Percentiles rank a stretch among this genome's conserved stretches.
Evolutionary conservation across 192 early-diverging fungal species (phyloP).

Genomic region (Phlyctochytrium arcticum): DNA sequence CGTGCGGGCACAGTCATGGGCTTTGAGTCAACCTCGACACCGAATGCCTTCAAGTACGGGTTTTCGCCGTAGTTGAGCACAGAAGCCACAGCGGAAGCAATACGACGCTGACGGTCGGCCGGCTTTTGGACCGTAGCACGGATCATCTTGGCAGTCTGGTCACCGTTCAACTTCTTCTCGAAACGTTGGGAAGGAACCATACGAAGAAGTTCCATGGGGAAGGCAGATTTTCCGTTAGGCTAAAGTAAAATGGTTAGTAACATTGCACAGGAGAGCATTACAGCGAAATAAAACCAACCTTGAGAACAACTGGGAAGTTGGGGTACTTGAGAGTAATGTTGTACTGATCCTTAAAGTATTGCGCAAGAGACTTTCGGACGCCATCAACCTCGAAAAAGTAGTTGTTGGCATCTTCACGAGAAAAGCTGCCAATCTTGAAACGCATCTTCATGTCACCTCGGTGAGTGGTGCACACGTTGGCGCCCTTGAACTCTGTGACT

Average conservation of each 20-base stretch:
- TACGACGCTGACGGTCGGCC: conserved; percentile 48
- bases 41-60: conserved; percentile 61
- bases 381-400: conserved; percentile 24
- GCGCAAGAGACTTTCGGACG: conserved; percentile 7
- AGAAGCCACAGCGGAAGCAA: conserved; percentile 48
- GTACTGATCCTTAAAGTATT: conserved; percentile 60
- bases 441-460: conserved; percentile 26
- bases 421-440: conserved; percentile 22
- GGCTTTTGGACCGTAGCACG: conserved; percentile 32
- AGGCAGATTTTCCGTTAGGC: conserved; percentile 30
- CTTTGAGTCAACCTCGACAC: conserved; percentile 23
- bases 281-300: conserved; percentile 16
- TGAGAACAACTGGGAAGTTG: conserved; percentile 64
- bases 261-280: background rate
- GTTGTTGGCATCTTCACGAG: conserved; percentile 8
- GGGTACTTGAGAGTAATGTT: conserved; percentile 62
- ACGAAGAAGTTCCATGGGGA: conserved; percentile 36
- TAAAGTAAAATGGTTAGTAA: background rate
- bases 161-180: conserved; percentile 25
- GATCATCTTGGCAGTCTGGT: conserved; percentile 43
- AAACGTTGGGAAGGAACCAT: conserved; percentile 35
- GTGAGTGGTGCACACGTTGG: conserved; percentile 29
- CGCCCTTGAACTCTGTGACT: conserved; percentile 11
- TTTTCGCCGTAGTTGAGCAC: conserved; percentile 56
- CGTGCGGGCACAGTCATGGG: conserved; percentile 44